Percentiles rank a stretch among this genome's conserved stretches.
Evolutionary conservation across 2,329 filamentous ascomycete species (phyloP).

Genomic region (Tolypocladium tundrense): DNA sequence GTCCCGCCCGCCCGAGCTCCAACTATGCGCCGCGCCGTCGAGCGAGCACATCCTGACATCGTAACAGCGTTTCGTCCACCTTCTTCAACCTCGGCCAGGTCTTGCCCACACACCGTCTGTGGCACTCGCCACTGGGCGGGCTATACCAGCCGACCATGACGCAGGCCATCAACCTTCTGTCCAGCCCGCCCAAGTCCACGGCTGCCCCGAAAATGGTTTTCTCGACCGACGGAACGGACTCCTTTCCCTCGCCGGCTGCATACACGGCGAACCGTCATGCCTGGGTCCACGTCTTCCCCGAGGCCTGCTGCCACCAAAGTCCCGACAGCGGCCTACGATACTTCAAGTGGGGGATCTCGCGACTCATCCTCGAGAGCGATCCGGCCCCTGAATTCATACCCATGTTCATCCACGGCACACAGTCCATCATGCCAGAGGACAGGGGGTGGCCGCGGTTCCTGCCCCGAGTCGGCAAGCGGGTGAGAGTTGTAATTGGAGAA

Average conservation of each 20-base stretch:
- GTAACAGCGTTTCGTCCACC: constrained; percentile 48
- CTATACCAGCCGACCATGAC: constrained; percentile 83
- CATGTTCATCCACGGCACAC: constrained; percentile 88
- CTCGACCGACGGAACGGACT: constrained; percentile 56
- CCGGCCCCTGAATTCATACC: constrained; percentile 82
- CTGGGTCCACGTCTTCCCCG: constrained; percentile 95
- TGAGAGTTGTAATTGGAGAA: constrained; percentile 72
- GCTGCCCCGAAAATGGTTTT: constrained; percentile 38
- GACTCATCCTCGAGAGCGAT: constrained; percentile 81
- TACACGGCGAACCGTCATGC: constrained; percentile 59
- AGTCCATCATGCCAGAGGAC: constrained; percentile 79
- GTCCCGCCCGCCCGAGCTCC: constrained; percentile 8
- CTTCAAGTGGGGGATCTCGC: constrained; percentile 95
- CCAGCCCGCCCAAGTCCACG: constrained; percentile 40
- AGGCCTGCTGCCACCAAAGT: constrained; percentile 88
- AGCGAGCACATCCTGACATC: background rate
- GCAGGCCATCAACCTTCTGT: constrained; percentile 76
- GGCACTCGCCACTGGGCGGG: constrained; percentile 71
- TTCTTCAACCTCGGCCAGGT: constrained; percentile 91
- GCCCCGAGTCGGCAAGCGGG: constrained; percentile 60
- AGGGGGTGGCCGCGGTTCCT: constrained; percentile 70
- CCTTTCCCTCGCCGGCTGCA: constrained; percentile 60
- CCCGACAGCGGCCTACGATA: constrained; percentile 73
- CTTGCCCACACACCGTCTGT: constrained; percentile 73
- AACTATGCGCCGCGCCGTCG: background rate